Evolutionary conservation across 2,329 filamentous ascomycete genomes (phyloP).

Genomic region (Trichothecium sympodiale): DNA sequence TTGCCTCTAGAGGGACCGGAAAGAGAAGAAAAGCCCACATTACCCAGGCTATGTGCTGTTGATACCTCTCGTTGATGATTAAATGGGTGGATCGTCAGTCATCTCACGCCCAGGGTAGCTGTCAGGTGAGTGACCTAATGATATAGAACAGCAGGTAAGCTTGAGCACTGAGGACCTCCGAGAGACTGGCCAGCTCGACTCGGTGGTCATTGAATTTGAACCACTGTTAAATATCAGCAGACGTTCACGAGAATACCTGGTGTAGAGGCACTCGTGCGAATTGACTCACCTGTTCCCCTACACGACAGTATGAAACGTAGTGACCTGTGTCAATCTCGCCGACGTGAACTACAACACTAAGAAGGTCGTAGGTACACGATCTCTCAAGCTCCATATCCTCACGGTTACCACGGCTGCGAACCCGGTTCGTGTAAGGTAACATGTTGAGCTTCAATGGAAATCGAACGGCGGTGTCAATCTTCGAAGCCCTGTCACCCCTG

Average conservation of each 20-base stretch:
- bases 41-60: too few relatives aligned
- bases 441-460: slow-evolving; percentile 86
- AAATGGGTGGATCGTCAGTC: too few relatives aligned
- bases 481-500: slow-evolving; percentile 59
- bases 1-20: too few relatives aligned
- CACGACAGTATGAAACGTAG: slow-evolving; percentile 80
- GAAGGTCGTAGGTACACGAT: slow-evolving; percentile 72
- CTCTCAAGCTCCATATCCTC: slow-evolving; percentile 47
- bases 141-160: slow-evolving; percentile 89
- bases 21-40: too few relatives aligned
- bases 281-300: slow-evolving; percentile 52
- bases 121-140: slow-evolving; percentile 46
- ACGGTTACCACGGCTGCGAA: slow-evolving; percentile 35
- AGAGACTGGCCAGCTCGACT: slow-evolving; percentile 72
- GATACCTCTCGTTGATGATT: too few relatives aligned
- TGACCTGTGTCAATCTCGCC: slow-evolving; percentile 89
- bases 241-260: neutral
- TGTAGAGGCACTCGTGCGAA: neutral
- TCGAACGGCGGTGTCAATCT: slow-evolving; percentile 76
- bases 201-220: slow-evolving; percentile 94
- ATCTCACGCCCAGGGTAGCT: neutral
- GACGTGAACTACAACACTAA: slow-evolving; percentile 85
- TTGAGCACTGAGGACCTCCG: slow-evolving; percentile 74
- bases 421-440: slow-evolving; percentile 73
- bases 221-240: slow-evolving; percentile 47